Evolutionary conservation across 192 early-diverging fungal species (phyloP), one percentile per base, ranked within the genome.

Genomic region (Haplosporangium gracile): DNA sequence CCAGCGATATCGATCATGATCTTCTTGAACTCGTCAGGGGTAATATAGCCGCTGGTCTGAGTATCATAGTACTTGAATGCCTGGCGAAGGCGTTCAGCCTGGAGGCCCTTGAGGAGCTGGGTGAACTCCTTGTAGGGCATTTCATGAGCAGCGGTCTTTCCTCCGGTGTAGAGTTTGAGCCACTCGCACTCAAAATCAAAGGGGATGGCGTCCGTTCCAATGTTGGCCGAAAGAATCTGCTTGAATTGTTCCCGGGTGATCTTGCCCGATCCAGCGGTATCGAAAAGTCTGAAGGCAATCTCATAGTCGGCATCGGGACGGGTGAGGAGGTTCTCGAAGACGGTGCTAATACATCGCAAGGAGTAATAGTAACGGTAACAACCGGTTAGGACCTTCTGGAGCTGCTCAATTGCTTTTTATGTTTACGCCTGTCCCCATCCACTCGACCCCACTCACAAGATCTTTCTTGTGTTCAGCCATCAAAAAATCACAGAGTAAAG

Each of bases 281-380:
- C 95, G 83, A 95, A 93, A 15, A 95, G 81, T 34, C 92, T 88
- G 85, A 94, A 95, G 20, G 94, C 93, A 65, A 95, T 90, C 83
- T 95, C 93, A 74, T 93, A 95, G 72, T 94, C 95, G 13, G 94
- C 94, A 86, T 95, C 93, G 36, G 95, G 93, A 53, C 91, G 90
- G 32, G 89, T 79, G 34, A 95, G 80, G 22, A 94, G 68, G 77
- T 90, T 88, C 73, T 93, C 89, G 72, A 95, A 95, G 75, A 91
- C 86, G 15, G 93, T 84, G 85, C 84, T 86, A 70, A 32, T 16
- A 9, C 18, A 29, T 73, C 16, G 24, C 22, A 65, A 65, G 60
- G 32, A 32, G 18, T 16, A 49, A 16, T 49, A 43, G 9, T 57
- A 57, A 53, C 0, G 24, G 53, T 29, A 51, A 40, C 34, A 39